phyloP scores from a whole-genome alignment of 768 basidiomycete genomes.

The Brasilioporus rufonigricans region DNA sequence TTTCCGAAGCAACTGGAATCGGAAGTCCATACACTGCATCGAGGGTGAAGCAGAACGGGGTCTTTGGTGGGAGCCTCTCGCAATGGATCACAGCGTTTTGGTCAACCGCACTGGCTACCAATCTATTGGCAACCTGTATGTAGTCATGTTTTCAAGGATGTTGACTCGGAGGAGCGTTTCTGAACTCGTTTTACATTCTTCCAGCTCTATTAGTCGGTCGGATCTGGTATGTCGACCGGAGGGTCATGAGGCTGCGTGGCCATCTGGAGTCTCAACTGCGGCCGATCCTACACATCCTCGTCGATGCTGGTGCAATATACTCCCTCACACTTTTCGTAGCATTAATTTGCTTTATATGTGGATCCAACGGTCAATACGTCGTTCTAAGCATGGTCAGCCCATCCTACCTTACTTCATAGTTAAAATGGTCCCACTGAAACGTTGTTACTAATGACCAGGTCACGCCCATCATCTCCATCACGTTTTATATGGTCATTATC shows the following conservation, averaged over 20 bases:
- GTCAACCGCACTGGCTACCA: not conserved
- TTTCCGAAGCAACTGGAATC: not conserved
- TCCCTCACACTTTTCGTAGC: not conserved
- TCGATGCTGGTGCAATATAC: not conserved
- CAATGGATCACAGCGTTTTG: not conserved
- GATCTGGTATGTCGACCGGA: not conserved
- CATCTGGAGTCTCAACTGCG: not conserved
- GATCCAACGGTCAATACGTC: not conserved
- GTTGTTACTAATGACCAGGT: not conserved
- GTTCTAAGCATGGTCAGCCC: not conserved
- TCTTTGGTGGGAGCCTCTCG: not conserved
- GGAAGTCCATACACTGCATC: not conserved
- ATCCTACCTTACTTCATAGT: not conserved
- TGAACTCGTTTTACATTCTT: not conserved
- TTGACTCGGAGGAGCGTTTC: not conserved
- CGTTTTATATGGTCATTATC: not conserved
- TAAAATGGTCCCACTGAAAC: not conserved
- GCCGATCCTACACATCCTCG: not conserved
- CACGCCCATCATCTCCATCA: not conserved
- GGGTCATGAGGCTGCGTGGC: not conserved
- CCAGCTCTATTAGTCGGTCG: not conserved
- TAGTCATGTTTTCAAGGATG: not conserved
- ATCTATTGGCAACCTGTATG: not conserved
- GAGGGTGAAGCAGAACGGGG: not conserved
- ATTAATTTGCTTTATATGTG: not conserved